Evolutionary conservation across 1,139 yeast species (phyloP), one percentile per base, ranked within the genome.

Genomic region (Saccharomycopsis hybrid): DNA sequence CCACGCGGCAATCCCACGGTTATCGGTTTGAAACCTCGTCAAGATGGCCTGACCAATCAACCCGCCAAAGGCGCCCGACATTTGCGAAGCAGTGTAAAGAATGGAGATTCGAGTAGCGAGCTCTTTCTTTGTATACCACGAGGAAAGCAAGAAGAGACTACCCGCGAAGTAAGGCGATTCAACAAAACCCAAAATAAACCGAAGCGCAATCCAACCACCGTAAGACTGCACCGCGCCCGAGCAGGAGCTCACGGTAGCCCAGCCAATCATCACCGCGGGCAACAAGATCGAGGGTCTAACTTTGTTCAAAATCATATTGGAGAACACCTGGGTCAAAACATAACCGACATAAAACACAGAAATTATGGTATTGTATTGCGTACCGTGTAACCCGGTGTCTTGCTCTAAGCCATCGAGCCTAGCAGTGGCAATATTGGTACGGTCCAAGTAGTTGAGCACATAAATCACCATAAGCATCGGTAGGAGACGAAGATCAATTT

Each of bases 311-410:
- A 71, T 55, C 58, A 71, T 60, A 62, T 78, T 77, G 42, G 80
- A 72, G 28, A 84, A 82, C 52, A 80, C 71, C 62, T 80, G 82
- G 71, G 78, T 73, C 47, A 76, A 63, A 55, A 80, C 77, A 60
- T 80, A 81, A 51, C 84, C 83, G 31, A 80, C 81, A 56, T 77
- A 80, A 47, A 80, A 68, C 51, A 80, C 72, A 28, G 82, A 73
- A 55, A 78, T 72, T 59, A 76, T 69, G 4, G 78, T 76, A 60
- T 78, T 78, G 61, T 76, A 80, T 59, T 80, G 75, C 45, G 67
- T 63, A 2, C 80, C 77, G 7, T 62, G 59, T 51, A 80, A 65
- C 7, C 74, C 69, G 46, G 80, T 65, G 55, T 80, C 85, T 41
- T 70, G 69, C 61, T 76, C 80, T 50, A 80, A 63, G 2, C 79